Evolutionary conservation across 148 eudicot genomes (phyloP).

Genomic region (Selenicereus undatus): DNA sequence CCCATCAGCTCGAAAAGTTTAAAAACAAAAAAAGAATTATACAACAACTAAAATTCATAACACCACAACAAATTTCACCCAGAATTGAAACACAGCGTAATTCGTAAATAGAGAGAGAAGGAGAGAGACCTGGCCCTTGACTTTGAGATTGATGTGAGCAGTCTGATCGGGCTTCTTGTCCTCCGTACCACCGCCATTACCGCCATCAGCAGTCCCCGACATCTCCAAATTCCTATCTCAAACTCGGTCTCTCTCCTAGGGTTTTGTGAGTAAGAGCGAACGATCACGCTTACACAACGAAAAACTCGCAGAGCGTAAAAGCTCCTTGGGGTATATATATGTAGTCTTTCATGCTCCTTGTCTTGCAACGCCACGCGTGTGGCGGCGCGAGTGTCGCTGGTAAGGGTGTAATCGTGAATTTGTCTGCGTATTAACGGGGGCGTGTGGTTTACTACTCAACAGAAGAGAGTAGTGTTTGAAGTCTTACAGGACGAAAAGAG

Average conservation of each 20-base stretch:
- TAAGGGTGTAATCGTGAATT: not conserved
- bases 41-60: not conserved
- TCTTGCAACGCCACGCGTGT: not conserved
- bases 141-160: slow-evolving; percentile 47
- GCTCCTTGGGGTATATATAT: not conserved
- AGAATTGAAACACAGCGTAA: not conserved
- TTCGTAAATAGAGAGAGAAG: not conserved
- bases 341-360: not conserved
- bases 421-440: not conserved
- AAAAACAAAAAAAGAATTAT: not conserved
- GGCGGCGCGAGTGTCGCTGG: not conserved
- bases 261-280: not conserved
- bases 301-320: not conserved
- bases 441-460: not conserved
- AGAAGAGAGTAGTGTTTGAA: not conserved
- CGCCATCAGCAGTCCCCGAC: slow-evolving; percentile 13
- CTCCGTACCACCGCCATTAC: slow-evolving; percentile 23
- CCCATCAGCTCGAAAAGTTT: too few relatives aligned
- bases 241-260: slow-evolving; percentile 22
- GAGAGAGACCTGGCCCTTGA: slow-evolving; percentile 45
- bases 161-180: slow-evolving; percentile 48
- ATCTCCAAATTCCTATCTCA: slow-evolving; percentile 7
- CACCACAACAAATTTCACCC: not conserved
- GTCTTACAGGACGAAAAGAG: not conserved
- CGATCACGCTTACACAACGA: not conserved